Base-by-base conservation (phyloP, 352 stramenopile species). In the Pythium aphanidermatum region DNA sequence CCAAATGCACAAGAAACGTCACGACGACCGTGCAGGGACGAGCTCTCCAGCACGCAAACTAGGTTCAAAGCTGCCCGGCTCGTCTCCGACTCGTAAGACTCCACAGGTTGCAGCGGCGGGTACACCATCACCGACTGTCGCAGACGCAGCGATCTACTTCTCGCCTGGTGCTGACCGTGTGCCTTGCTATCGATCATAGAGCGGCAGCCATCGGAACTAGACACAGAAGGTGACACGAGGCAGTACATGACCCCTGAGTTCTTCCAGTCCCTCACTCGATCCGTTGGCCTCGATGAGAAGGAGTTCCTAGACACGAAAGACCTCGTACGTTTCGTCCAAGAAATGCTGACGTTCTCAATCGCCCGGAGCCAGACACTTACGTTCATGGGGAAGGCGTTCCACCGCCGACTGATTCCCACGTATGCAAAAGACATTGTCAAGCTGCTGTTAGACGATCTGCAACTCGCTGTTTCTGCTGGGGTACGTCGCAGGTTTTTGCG, bases 361-460 rank as follows among this genome's bases (percentile, higher is more conserved):
- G 68, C 70, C 20, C 62, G 60, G 12, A 86, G 70, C 44, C 56
- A 56, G 11, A 29, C 55, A 23, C 63, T 86, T 12, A 66, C 58
- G 23, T 77, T 84, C 46, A 60, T 84, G 65, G 70, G 74, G 51
- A 86, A 84, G 47, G 65, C 68, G 1, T 66, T 72, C 30, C 74
- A 86, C 48, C 64, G 68, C 9, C 56, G 74, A 14, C 47, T 75
- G 20, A 66, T 84, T 20, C 61, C 71, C 2, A 51, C 66, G 26
- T 83, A 84, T 36, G 52, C 76, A 10, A 54, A 58, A 11, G 62
- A 82, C 27, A 49, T 86, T n/a, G 68, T 63, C 21, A 46, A 50
- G 10, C 36, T 64, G 16, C 46, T 83, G 26, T 35, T 77, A 26
- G 32, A 70, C n/a, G 62, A 79, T 11, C 72, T 86, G 16, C 59